Base-by-base conservation (phyloP, 2,329 filamentous ascomycete species). In the Penicillium brasilianum region DNA sequence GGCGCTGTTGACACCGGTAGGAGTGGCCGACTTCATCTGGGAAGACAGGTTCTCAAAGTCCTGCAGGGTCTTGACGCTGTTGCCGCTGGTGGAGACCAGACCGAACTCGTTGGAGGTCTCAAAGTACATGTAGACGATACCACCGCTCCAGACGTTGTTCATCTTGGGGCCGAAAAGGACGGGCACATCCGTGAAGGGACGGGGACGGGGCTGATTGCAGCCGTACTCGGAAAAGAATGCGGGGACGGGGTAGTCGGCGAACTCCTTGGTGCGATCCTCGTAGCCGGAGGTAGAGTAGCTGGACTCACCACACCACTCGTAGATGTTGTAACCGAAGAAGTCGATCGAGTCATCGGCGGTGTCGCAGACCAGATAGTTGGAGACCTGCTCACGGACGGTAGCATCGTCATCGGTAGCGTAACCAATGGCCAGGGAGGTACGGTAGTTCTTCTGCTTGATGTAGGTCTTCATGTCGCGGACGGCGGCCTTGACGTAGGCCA, bases 291-390 rank as follows among this genome's bases (percentile, higher is more conserved):
- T 75, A 37, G 83, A 74, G 82, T 90, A 95, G 72, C 83, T 87
- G 74, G 91, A 96, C 70, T 93, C 78, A 69, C 94, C 95, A 77
- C 95, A 99, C 95, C 95, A 99, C 56, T 93, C 96, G 86, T 99
- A 99, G 82, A 98, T 97, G 85, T 99, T 99, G 89, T 98, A 98
- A 61, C 95, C 95, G 91, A 93, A 99, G 84, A 96, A 98, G 80
- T 99, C 95, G 68, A 98, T 97, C 63, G 90, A 78, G 73, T 80
- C 79, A 9, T 83, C 81, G 63, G 87, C 78, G 62, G 73, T 68
- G 59, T 93, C 91, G 76, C 95, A 99, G 85, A 97, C 93, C 83
- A 99, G 97, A 86, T 96, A 99, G 76, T 92, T 82, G 69, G 92
- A 91, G 74, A 98, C 87, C 72, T 92, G 83, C 67, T 84, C 84